These are phyloP conservation scores for Wickerhamomyces canadensis DNA, from an alignment of 805 yeast genomes.

Conservation along the genomic window DNA sequence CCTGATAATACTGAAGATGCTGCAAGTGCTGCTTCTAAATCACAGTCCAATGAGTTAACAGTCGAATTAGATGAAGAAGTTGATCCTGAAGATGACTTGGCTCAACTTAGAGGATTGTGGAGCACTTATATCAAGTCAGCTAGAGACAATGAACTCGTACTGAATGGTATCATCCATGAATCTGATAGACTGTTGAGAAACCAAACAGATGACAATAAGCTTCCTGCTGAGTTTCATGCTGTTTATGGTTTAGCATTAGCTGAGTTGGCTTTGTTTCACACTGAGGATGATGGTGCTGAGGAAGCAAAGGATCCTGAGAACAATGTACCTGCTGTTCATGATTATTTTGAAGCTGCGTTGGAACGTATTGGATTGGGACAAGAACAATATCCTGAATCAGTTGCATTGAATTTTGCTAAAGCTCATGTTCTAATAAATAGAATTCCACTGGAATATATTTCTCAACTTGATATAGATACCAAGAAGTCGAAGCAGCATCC, in stretches of 20 bases:
- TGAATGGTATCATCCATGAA: constrained; percentile 88
- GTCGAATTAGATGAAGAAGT: constrained; percentile 67
- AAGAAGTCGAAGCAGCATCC: constrained; percentile 20
- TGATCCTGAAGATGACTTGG: constrained; percentile 74
- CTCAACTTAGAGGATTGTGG: constrained; percentile 73
- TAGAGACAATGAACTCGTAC: constrained; percentile 55
- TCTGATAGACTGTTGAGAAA: constrained; percentile 71
- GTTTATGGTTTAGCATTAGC: constrained; percentile 70
- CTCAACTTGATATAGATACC: constrained; percentile 42
- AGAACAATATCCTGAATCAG: constrained; percentile 39
- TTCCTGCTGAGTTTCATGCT: constrained; percentile 56
- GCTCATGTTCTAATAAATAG: constrained; percentile 51
- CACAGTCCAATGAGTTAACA: constrained; percentile 39
- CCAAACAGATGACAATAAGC: constrained; percentile 19
- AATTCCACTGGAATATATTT: constrained; percentile 53
- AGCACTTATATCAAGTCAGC: constrained; percentile 50
- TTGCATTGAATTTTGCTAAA: constrained; percentile 45
- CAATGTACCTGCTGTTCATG: constrained; percentile 29
- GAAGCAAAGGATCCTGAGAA: not conserved
- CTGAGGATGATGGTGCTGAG: constrained; percentile 32
- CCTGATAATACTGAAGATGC: constrained; percentile 9
- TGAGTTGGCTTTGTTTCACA: constrained; percentile 55
- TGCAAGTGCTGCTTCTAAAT: constrained; percentile 15
- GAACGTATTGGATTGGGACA: constrained; percentile 65
- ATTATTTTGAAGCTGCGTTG: constrained; percentile 63